A percentile compares a stretch with the other conserved stretches of the same genome.
Evolutionary conservation across 2,329 filamentous ascomycete species (phyloP).

Genomic region (Colletotrichum acutatum): DNA sequence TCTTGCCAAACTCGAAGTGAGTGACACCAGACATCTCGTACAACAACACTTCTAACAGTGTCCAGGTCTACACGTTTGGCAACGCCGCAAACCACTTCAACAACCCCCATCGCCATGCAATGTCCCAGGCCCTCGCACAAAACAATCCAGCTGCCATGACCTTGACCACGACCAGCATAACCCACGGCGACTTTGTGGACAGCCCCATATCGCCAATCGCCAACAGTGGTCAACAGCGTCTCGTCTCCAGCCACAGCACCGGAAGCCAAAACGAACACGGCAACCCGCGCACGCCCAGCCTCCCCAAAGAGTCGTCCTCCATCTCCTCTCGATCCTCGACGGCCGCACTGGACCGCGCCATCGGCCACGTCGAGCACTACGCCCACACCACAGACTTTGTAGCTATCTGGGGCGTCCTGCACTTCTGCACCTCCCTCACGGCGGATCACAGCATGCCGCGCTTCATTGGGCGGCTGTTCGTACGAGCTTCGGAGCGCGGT

Average conservation of each 20-base stretch:
- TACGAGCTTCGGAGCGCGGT: constrained; percentile 50
- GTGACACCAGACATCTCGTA: no score
- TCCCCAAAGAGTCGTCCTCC: constrained; percentile 40
- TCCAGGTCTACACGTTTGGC: constrained; percentile 77
- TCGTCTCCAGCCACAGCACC: neutral
- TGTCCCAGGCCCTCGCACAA: constrained; percentile 56
- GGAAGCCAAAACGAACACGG: neutral
- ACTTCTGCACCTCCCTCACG: constrained; percentile 57
- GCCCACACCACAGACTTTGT: constrained; percentile 81
- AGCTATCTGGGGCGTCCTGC: constrained; percentile 77
- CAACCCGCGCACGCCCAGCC: neutral
- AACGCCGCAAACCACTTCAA: constrained; percentile 86
- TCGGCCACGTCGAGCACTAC: constrained; percentile 84
- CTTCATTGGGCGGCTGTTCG: constrained; percentile 72
- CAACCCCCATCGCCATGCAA: constrained; percentile 62
- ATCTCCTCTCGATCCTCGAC: constrained; percentile 48
- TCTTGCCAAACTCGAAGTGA: constrained; percentile 71
- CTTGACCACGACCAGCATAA: constrained; percentile 25
- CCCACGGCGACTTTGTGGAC: neutral
- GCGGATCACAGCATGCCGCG: constrained; percentile 61
- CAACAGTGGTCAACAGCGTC: neutral
- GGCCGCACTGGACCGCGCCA: constrained; percentile 60
- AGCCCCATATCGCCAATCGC: constrained; percentile 30
- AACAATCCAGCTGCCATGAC: constrained; percentile 40
- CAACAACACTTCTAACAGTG: neutral